Evolutionary conservation across 345 rosid species (phyloP), one percentile per base, ranked within the genome.

Genomic region (Citrus reticulata): DNA sequence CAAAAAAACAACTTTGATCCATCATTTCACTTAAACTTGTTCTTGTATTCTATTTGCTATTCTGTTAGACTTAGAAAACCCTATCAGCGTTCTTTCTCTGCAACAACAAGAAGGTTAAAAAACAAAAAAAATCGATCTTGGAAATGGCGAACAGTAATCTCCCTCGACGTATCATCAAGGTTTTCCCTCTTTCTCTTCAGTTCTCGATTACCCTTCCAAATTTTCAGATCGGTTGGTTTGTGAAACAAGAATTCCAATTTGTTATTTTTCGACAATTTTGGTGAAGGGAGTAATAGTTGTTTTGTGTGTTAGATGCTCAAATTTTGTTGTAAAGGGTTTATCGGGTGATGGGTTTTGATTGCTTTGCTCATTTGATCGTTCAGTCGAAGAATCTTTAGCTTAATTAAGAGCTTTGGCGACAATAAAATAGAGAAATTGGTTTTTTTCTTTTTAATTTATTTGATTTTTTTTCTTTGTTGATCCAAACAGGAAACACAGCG

Each of bases 111-210:
- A 3, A 32, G 4, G 7, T 8, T 46, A 16, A 64, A 24, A 10
- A 17, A 13, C 46, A 9, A 8, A 9, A 9, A 25, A n/a, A 29
- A 13, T 81, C 84, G 54, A 78, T 82, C 30, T 68, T 34, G 24
- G 63, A 79, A 79, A 91, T 96, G 99, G 98, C 99, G 8, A 94
- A 89, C 88, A 91, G 95, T 82, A 96, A 91, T 88, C 95, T 96
- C 13, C 98, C 99, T 22, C 89, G 98, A 27, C 83, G 99, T 85
- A 96, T 96, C 88, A 96, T 96, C 85, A 96, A 96, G 99, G 99
- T 96, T 69, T 66, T 61, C 73, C 55, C 72, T 63, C 32, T 73
- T 86, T 80, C 59, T 75, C 55, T 29, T 22, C 9, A 7, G 34
- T 37, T 24, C 66, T 39, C 42, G 76, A 82, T 87, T 78, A 39